These are phyloP conservation scores for Salvia splendens DNA, from an alignment of 257 asterid genomes.

Conservation along the genomic window DNA sequence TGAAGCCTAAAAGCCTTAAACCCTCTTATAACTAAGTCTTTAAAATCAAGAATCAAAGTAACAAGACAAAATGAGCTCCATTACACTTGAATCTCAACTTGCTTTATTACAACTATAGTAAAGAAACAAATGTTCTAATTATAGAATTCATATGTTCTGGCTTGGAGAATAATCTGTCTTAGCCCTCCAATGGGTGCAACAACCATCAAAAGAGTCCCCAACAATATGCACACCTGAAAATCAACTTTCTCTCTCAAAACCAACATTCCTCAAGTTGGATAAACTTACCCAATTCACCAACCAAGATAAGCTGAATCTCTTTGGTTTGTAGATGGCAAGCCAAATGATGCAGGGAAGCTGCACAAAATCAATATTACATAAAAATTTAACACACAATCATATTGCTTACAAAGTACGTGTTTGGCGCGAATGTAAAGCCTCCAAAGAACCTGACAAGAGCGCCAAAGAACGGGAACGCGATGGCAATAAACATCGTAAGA, in stretches of 20 bases:
- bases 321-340: slow-evolving; percentile 62
- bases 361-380: too few relatives aligned
- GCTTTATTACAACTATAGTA: not conserved
- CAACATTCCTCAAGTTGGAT: not conserved
- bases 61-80: too few relatives aligned
- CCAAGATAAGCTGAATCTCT: slow-evolving; percentile 54
- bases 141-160: slow-evolving; percentile 37
- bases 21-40: too few relatives aligned
- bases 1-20: too few relatives aligned
- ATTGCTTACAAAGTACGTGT: not conserved
- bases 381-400: not conserved
- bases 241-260: not conserved
- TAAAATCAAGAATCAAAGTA: too few relatives aligned
- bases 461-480: not conserved
- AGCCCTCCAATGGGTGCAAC: slow-evolving; percentile 54
- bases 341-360: slow-evolving; percentile 47
- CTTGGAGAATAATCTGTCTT: slow-evolving; percentile 42
- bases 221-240: slow-evolving; percentile 42
- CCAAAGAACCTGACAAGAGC: not conserved
- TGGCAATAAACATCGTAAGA: not conserved
- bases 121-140: slow-evolving; percentile 15
- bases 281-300: slow-evolving; percentile 51
- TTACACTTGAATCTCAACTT: not conserved
- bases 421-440: not conserved
- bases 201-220: slow-evolving; percentile 42